phyloP scores from a whole-genome alignment of 1,284 basidiomycete genomes.

The Earliella scabrosa region DNA sequence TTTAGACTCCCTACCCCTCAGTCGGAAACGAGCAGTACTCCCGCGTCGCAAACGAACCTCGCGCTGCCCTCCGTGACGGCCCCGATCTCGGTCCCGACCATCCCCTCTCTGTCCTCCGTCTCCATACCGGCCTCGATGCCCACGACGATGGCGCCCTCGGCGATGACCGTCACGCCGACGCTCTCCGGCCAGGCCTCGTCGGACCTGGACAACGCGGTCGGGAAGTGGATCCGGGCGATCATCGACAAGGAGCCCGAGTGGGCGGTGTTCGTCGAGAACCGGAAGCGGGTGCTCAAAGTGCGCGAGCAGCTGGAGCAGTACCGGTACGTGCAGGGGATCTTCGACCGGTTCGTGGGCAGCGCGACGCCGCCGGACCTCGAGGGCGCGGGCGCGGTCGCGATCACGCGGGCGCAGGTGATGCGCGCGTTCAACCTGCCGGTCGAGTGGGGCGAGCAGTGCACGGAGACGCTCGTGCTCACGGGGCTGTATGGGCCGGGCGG shows the following conservation, averaged over 20 bases:
- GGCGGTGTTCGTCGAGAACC: slow-evolving; percentile 29
- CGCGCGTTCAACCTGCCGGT: slow-evolving; percentile 51
- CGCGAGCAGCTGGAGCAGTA: slow-evolving; percentile 33
- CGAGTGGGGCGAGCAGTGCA: slow-evolving; percentile 50
- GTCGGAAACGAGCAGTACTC: background rate
- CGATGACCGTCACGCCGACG: slow-evolving; percentile 13
- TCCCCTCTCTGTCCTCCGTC: slow-evolving; percentile 9
- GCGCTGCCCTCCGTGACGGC: background rate
- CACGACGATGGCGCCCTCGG: slow-evolving; percentile 16
- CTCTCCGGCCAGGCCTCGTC: slow-evolving; percentile 17
- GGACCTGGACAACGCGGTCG: slow-evolving; percentile 27
- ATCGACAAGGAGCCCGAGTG: slow-evolving; percentile 29
- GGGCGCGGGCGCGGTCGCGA: slow-evolving; percentile 22
- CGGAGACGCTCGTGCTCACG: slow-evolving; percentile 55
- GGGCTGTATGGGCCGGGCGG: slow-evolving; percentile 62
- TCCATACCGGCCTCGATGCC: background rate
- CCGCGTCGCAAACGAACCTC: background rate
- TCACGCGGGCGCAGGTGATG: slow-evolving; percentile 58
- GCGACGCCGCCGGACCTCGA: slow-evolving; percentile 28
- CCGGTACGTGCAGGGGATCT: slow-evolving; percentile 33
- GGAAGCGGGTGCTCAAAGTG: slow-evolving; percentile 25
- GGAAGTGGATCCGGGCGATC: slow-evolving; percentile 27
- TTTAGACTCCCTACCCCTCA: slow-evolving; percentile 13
- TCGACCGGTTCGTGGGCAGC: slow-evolving; percentile 29
- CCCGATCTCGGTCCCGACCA: background rate